A percentile compares a stretch with the other conserved stretches of the same genome.
Conservation (phyloP, 306 rosid genomes). For the Oxytropis ochrocephala region DNA sequence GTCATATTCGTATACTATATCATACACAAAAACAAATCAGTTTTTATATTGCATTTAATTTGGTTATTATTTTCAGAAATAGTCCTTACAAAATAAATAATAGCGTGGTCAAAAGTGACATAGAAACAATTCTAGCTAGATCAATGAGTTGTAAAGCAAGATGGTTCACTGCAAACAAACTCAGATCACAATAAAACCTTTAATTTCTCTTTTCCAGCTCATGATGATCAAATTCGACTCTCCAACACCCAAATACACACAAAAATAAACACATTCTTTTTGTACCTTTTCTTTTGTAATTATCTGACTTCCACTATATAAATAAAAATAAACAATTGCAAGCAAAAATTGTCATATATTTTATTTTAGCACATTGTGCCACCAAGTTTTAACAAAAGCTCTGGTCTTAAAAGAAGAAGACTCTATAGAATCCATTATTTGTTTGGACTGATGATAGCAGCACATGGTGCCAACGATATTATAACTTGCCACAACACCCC, state of each 20-base stretch:
- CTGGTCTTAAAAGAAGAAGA: neutral
- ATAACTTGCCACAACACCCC: conserved; percentile 57
- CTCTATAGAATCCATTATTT: conserved; percentile 9
- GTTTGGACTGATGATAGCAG: conserved; percentile 46
- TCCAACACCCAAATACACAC: conserved; percentile 6
- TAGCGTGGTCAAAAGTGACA: too few species aligned
- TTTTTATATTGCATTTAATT: neutral
- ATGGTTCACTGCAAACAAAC: conserved; percentile 9
- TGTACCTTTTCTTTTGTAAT: conserved; percentile 24
- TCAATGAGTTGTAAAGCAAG: conserved; percentile 27
- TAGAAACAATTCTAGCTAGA: conserved; percentile 2
- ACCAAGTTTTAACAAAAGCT: conserved; percentile 20
- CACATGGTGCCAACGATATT: conserved; percentile 66
- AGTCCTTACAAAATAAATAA: neutral
- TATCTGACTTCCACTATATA: conserved; percentile 8
- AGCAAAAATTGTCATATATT: conserved; percentile 35
- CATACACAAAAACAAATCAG: neutral
- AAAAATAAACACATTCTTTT: conserved; percentile 26
- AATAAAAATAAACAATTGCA: conserved; percentile 25
- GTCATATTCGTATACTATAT: neutral
- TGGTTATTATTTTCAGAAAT: neutral
- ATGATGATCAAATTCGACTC: conserved; percentile 16
- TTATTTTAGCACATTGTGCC: conserved; percentile 22
- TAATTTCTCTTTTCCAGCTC: neutral
- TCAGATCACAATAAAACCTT: conserved; percentile 25